Base-by-base conservation (phyloP, 1,284 basidiomycete species). In the Inonotus obliquus region DNA sequence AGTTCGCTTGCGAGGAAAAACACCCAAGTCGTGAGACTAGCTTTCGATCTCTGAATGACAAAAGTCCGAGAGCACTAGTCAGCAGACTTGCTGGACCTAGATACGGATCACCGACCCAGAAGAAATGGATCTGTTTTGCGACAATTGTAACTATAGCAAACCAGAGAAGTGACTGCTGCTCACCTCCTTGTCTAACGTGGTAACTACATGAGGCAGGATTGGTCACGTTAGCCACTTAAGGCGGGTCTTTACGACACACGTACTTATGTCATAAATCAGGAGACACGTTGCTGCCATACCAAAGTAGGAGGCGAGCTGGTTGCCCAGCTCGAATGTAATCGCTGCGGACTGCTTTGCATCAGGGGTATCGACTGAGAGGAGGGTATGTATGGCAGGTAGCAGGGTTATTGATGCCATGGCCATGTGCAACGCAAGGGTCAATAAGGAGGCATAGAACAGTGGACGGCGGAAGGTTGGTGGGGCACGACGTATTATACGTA, bases 221-320 rank as follows among this genome's bases (percentile, higher is more conserved):
- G 32, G 7, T 1, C 10, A 39, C 19, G 37, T 45, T 11, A 45
- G 23, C 35, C n/a, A 19, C 19, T 14, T 4, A 55, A 14, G 19
- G 4, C 3, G 11, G 23, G 27, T 4, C 13, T 35, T 4, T 27
- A 35, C 11, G 19, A 21, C n/a, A 21, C 6, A 39, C 54, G 17
- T 19, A 55, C 54, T 41, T 9, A 45, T 55, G n/a, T 55, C 54
- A 41, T 55, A 55, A 23, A 25, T 45, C 4, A 55, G 54, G 35
- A 55, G 38, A 37, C 54, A 55, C 37, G 54, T 55, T 17, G 54
- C 54, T 23, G 54, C 54, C 54, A 55, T 55, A 0, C 54, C 54
- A 27, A 55, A 55, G 37, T 55, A 55, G 29, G 54, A 55, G 54
- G 54, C 54, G 14, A 55, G 54, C 37, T 39, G 19, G 39, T 39